A percentile compares a stretch with the other conserved stretches of the same genome.
phyloP scores from a whole-genome alignment of 768 basidiomycete genomes.

The Clitopilus passeckerianus region DNA sequence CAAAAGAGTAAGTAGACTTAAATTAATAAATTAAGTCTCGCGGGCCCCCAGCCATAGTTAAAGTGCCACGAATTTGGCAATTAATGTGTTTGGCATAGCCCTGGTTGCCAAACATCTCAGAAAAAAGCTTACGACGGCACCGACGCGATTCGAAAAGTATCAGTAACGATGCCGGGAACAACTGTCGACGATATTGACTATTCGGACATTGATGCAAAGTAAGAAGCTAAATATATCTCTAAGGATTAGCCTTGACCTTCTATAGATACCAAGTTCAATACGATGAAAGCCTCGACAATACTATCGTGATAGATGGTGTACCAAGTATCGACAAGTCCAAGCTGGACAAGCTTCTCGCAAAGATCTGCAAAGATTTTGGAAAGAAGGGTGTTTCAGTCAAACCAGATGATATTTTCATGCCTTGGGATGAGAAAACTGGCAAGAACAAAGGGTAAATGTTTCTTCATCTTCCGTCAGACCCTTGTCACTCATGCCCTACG shows the following conservation, averaged over 20 bases:
- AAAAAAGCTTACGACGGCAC: not conserved
- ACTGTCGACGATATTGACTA: constrained; percentile 76
- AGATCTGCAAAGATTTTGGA: constrained; percentile 79
- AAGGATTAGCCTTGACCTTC: constrained; percentile 1
- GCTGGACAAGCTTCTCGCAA: constrained; percentile 74
- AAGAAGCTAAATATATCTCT: constrained; percentile 13
- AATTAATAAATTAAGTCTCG: too few species aligned
- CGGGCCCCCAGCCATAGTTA: too few species aligned
- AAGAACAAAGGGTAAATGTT: constrained; percentile 88
- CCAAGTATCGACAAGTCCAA: constrained; percentile 87
- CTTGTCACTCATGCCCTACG: not conserved
- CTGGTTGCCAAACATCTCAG: not conserved
- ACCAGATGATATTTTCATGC: constrained; percentile 75
- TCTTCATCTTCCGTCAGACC: not conserved
- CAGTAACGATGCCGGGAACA: constrained; percentile 36
- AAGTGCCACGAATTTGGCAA: not conserved
- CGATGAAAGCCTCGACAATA: constrained; percentile 86
- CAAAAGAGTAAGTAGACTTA: too few species aligned
- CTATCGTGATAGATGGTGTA: constrained; percentile 88
- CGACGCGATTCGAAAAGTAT: not conserved
- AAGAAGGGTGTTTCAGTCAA: constrained; percentile 77
- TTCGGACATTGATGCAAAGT: constrained; percentile 88
- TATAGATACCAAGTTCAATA: constrained; percentile 79
- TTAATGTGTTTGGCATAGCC: not conserved
- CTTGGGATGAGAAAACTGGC: constrained; percentile 77